Percentiles rank a stretch among this genome's conserved stretches.
phyloP scores from a whole-genome alignment of 805 yeast species.

The Metschnikowia lunata region DNA sequence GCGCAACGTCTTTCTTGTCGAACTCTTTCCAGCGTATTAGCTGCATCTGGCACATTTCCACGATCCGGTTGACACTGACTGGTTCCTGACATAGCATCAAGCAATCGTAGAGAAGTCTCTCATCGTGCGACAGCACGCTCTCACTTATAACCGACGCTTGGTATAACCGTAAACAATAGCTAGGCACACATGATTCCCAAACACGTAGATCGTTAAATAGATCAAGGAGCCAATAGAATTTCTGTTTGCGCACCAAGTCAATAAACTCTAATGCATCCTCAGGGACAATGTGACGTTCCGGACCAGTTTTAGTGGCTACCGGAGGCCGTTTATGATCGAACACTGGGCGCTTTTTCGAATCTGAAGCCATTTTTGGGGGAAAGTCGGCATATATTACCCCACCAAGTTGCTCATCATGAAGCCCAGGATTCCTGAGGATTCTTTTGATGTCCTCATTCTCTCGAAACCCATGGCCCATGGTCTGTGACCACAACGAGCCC shows the following conservation, averaged over 20 bases:
- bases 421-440: constrained; percentile 19
- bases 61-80: constrained; percentile 7
- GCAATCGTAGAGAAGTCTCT: constrained; percentile 25
- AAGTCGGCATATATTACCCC: constrained; percentile 6
- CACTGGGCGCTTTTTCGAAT: background rate
- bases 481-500: constrained; percentile 4
- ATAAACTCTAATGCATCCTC: constrained; percentile 20
- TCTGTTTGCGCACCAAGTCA: constrained; percentile 27
- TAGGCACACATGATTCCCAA: constrained; percentile 36
- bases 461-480: constrained; percentile 7
- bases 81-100: constrained; percentile 25
- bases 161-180: constrained; percentile 24
- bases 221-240: constrained; percentile 38
- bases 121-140: constrained; percentile 5
- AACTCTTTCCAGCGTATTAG: constrained; percentile 21
- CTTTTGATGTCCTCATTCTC: constrained; percentile 27
- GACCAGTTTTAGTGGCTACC: background rate
- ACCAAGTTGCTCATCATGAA: constrained; percentile 8
- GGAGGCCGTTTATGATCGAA: background rate
- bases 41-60: constrained; percentile 19
- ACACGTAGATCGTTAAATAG: constrained; percentile 35
- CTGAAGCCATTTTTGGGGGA: background rate
- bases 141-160: constrained; percentile 8
- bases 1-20: constrained; percentile 9
- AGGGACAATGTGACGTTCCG: constrained; percentile 9